A percentile compares a stretch with the other conserved stretches of the same genome.
Evolutionary conservation across 2,329 filamentous ascomycete species (phyloP).

Genomic region (Setomelanomma holmii): DNA sequence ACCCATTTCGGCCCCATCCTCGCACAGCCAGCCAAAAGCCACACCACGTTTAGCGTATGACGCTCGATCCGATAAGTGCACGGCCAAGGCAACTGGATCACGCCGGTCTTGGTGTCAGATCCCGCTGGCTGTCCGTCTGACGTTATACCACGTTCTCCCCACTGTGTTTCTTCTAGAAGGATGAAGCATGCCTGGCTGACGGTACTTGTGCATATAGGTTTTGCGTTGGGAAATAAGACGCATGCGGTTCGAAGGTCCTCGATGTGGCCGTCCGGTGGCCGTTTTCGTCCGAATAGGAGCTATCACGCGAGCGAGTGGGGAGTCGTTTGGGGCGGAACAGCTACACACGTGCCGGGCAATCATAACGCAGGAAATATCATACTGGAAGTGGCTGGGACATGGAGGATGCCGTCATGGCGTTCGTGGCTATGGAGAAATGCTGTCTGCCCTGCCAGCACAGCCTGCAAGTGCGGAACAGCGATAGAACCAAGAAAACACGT

Average conservation of each 20-base stretch:
- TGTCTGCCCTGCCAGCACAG: background rate
- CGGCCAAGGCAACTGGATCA: slow-evolving; percentile 1
- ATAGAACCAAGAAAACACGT: background rate
- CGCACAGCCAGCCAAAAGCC: slow-evolving; percentile 18
- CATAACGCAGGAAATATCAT: too few species aligned
- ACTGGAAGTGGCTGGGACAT: too few species aligned
- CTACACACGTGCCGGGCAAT: too few species aligned
- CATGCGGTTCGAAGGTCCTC: background rate
- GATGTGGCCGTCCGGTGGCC: too few species aligned
- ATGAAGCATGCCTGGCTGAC: slow-evolving; percentile 5
- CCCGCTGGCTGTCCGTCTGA: slow-evolving; percentile 10
- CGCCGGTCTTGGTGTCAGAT: background rate
- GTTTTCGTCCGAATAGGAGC: background rate
- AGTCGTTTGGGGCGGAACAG: too few species aligned
- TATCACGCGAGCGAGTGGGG: background rate
- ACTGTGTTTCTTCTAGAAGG: slow-evolving; percentile 2
- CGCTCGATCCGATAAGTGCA: slow-evolving; percentile 11
- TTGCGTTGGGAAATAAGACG: slow-evolving; percentile 31
- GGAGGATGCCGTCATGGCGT: too few species aligned
- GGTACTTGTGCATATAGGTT: slow-evolving; percentile 22
- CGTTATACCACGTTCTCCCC: slow-evolving; percentile 9
- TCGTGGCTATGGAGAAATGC: background rate
- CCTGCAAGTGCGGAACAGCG: background rate
- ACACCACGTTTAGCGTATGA: slow-evolving; percentile 33
- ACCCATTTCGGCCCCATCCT: slow-evolving; percentile 7